Conservation (phyloP, 2,329 filamentous ascomycete species). For the Biscogniauxia marginata region DNA sequence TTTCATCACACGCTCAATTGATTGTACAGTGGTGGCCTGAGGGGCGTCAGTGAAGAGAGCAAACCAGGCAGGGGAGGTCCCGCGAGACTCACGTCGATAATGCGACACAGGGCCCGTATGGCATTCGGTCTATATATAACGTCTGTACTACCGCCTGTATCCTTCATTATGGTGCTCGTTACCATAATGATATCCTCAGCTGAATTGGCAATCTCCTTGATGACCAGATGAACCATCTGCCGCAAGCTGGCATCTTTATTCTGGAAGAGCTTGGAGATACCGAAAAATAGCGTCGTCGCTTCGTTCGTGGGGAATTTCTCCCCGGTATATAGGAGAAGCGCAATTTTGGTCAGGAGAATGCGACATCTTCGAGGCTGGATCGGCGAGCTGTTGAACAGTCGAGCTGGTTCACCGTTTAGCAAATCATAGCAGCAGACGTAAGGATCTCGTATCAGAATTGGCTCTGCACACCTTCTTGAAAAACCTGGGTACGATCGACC, state of each 20-base stretch:
- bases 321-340: slow-evolving; percentile 91
- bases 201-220: slow-evolving; percentile 94
- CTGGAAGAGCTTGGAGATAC: slow-evolving; percentile 98
- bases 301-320: slow-evolving; percentile 97
- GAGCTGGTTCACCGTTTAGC: slow-evolving; percentile 58
- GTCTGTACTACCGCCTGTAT: slow-evolving; percentile 92
- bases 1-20: slow-evolving; percentile 97
- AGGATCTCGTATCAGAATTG: slow-evolving; percentile 14
- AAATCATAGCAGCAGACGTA: slow-evolving; percentile 29
- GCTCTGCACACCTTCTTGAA: slow-evolving; percentile 82
- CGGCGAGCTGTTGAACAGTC: slow-evolving; percentile 95
- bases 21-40: slow-evolving; percentile 90
- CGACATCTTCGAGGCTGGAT: slow-evolving; percentile 97
- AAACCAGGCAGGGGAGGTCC: background rate
- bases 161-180: slow-evolving; percentile 99
- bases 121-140: slow-evolving; percentile 93
- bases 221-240: slow-evolving; percentile 97
- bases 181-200: slow-evolving; percentile 99
- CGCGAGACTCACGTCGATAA: slow-evolving; percentile 75
- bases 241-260: slow-evolving; percentile 98
- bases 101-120: slow-evolving; percentile 90
- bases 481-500: slow-evolving; percentile 96
- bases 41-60: slow-evolving; percentile 17
- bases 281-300: slow-evolving; percentile 97
- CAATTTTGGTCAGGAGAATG: slow-evolving; percentile 95